Base-by-base conservation (phyloP, 1,284 basidiomycete genomes). In the Fistulina hepatica region DNA sequence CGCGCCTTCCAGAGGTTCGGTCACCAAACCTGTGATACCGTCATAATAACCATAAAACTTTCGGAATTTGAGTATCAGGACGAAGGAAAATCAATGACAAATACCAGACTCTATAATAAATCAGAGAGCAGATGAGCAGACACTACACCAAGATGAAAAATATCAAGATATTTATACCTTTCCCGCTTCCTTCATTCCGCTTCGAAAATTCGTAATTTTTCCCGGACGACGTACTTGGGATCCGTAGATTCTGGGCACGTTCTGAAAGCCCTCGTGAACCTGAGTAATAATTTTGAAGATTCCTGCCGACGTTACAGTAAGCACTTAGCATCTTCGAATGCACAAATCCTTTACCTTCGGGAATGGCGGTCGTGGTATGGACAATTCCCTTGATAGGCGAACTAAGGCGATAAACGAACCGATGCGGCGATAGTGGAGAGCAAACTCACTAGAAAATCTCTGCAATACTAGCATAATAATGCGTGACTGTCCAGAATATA, bases 21-120 rank as follows among this genome's bases (percentile, higher is more conserved):
- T 63, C n/a, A 72, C 61, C 3, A 73, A 54, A 2, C 70, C 71
- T 1, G 67, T 67, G 36, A 74, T 68, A 10, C 69, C 73, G 48
- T 73, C 71, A 46, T 65, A 67, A 34, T 65, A 64, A 4, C 69
- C 62, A 40, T 58, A 59, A 36, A 58, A 62, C 4, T 60, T 37
- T 11, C 52, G 55, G 55, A 63, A 36, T 17, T 6, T 8, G n/a
- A 16, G 11, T 9, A 20, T 39, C 16, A 36, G 26, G 4, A 6
- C 6, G 19, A 19, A 23, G 2, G 16, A 17, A 8, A 8, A 2
- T 7, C 15, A 16, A 23, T 20, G 16, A 17, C 15, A 13, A 24
- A 33, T 25, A 16, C 17, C 16, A 26, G 15, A 16, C 28, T 19
- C 28, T 19, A 31, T 6, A 31, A 31, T 19, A 31, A 31, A 13